Percentiles rank a stretch among this genome's conserved stretches.
These are phyloP conservation scores for Auricularia cornea DNA, from an alignment of 768 basidiomycete species.

Conservation along the genomic window DNA sequence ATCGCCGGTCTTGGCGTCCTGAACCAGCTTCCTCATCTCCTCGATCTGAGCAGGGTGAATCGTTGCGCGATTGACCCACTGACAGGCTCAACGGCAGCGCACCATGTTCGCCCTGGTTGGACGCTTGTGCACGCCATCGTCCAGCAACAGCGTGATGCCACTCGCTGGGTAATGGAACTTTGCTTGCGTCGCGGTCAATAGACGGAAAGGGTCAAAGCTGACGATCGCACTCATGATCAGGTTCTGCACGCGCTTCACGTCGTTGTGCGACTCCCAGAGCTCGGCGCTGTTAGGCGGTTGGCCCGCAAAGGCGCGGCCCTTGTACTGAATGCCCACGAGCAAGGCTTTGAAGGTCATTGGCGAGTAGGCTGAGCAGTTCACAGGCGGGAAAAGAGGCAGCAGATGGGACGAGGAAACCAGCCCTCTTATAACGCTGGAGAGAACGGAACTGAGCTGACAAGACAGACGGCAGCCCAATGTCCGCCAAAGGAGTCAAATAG, in stretches of 20 bases:
- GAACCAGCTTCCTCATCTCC: not conserved
- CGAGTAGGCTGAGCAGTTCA: no score
- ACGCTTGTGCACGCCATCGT: not conserved
- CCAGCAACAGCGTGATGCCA: not conserved
- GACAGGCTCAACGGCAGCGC: no score
- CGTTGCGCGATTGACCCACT: not conserved
- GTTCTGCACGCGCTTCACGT: not conserved
- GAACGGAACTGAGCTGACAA: no score
- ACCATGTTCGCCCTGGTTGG: constrained; percentile 5
- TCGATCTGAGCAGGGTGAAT: not conserved
- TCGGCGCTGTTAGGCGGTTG: not conserved
- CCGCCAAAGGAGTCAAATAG: no score
- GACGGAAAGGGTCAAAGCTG: not conserved
- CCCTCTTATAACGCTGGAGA: no score
- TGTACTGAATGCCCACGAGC: constrained; percentile 2
- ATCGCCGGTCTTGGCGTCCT: not conserved
- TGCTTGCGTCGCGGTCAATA: no score
- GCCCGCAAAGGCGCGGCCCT: not conserved
- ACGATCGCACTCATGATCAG: constrained; percentile 1
- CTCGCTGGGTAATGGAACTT: not conserved
- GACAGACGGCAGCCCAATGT: no score
- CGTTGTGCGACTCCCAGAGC: not conserved
- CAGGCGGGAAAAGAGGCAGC: no score
- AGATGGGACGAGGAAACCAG: no score
- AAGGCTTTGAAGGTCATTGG: not conserved